These are phyloP conservation scores for Leptographium wingfieldii DNA, from an alignment of 2,329 filamentous ascomycete species.

Conservation along the genomic window DNA sequence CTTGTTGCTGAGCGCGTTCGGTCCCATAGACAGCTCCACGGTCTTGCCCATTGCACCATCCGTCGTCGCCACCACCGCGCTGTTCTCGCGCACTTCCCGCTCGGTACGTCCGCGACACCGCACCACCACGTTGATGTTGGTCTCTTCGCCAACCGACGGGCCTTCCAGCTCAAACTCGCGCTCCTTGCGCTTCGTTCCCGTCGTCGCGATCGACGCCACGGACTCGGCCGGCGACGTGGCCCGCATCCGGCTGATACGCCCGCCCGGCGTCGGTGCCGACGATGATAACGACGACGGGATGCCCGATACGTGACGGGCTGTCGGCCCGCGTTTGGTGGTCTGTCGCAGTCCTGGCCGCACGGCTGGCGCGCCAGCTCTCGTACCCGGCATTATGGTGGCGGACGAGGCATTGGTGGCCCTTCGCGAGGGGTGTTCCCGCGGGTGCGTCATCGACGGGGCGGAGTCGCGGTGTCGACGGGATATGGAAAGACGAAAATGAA, in stretches of 20 bases:
- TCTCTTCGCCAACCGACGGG: conserved; percentile 51
- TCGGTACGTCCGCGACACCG: conserved; percentile 87
- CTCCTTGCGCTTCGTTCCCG: conserved; percentile 71
- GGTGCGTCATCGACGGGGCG: no score
- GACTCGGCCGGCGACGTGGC: conserved; percentile 61
- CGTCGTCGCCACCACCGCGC: conserved; percentile 78
- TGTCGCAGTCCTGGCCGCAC: conserved; percentile 18
- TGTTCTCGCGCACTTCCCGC: conserved; percentile 87
- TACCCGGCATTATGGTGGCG: conserved; percentile 5
- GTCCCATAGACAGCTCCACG: conserved; percentile 82
- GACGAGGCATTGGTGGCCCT: conserved; percentile 15
- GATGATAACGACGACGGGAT: conserved; percentile 1
- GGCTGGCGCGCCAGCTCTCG: conserved; percentile 2
- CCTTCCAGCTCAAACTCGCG: conserved; percentile 61
- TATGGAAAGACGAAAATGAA: not conserved
- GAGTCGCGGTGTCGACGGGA: no score
- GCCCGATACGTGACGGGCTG: conserved; percentile 12
- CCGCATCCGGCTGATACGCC: conserved; percentile 21
- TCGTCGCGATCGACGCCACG: conserved; percentile 43
- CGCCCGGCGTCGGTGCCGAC: conserved; percentile 1
- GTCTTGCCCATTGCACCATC: conserved; percentile 78
- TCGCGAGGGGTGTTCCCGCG: conserved; percentile 15
- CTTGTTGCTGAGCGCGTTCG: conserved; percentile 87
- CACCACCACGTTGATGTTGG: conserved; percentile 96
- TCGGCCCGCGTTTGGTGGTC: conserved; percentile 14